Base-by-base conservation (phyloP, 805 yeast species). In the Candida lessepsii region DNA sequence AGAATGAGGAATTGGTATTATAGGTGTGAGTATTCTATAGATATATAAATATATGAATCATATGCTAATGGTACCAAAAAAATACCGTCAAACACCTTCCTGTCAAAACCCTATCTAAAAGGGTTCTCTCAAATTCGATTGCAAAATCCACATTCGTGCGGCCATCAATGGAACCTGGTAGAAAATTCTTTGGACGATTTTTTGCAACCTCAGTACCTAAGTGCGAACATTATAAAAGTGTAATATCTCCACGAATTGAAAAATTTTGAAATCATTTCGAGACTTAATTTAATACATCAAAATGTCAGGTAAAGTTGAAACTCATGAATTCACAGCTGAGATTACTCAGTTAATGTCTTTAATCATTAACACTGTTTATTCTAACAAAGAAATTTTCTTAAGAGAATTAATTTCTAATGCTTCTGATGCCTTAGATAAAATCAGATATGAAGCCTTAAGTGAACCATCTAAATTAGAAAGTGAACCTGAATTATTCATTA, bases 281-380 rank as follows among this genome's bases (percentile, higher is more conserved):
- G 4, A 21, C 21, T 21, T 15, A 33, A 31, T 20, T 20, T 9
- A 24, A 34, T 23, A 15, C 15, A 6, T 34, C 28, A 66, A 47
- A 37, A 78, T 77, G 82, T 63, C 80, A 53, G 68, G 75, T 39
- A 69, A 70, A 57, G 66, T 80, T 63, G 95, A 86, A 78, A 83
- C 95, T 45, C 87, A 80, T 67, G 98, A 91, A 78, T 93, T 93
- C 75, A 96, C 95, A 73, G 99, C 99, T 81, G 99, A 93, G 89
- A 93, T 93, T 73, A 88, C 98, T 84, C 99, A 93, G 95, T 80
- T 93, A 82, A 85, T 93, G 98, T 88, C 97, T 71, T 83, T 93
- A 80, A 88, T 93, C 89, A 93, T 93, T 76, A 93, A 93, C 88
- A 93, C 99, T 43, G 99, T 93, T 61, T 93, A 93, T 75, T 93